A percentile compares a stretch with the other conserved stretches of the same genome.
Evolutionary conservation across 192 early-diverging fungal genomes (phyloP).

Genomic region (Allomyces macrogynus): DNA sequence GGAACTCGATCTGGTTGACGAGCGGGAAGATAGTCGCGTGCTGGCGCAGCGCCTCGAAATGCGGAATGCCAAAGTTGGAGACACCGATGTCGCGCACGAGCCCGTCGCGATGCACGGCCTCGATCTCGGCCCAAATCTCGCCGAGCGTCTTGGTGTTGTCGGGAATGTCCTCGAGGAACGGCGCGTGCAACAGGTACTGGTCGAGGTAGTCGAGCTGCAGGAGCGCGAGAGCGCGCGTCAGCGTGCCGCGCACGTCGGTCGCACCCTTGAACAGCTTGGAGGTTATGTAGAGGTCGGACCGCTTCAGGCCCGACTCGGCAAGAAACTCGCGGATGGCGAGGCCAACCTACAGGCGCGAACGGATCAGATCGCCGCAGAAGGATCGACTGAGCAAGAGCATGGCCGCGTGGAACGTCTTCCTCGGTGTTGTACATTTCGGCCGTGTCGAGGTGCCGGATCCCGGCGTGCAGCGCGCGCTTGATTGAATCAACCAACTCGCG

Average conservation of each 20-base stretch:
- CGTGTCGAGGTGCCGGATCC: background rate
- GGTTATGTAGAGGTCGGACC: background rate
- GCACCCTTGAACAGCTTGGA: background rate
- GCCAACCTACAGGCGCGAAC: background rate
- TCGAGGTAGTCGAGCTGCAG: constrained; percentile 1
- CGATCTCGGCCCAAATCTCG: background rate
- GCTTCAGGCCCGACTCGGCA: background rate
- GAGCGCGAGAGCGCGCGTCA: background rate
- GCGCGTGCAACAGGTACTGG: constrained; percentile 6
- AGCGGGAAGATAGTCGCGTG: background rate
- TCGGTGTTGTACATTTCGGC: constrained; percentile 1
- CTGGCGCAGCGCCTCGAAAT: background rate
- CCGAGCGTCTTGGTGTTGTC: background rate
- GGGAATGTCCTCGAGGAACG: background rate
- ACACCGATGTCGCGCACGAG: background rate
- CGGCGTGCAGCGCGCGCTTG: background rate
- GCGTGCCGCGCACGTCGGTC: constrained; percentile 3
- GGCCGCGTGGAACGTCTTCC: background rate
- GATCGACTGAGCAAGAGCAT: no score
- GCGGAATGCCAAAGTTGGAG: background rate
- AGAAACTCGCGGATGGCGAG: background rate
- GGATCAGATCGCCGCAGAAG: no score
- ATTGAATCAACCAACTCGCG: background rate
- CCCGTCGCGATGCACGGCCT: background rate
- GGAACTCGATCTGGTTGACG: constrained; percentile 4